Conservation (phyloP, 164 flowering plant genomes). For the Cinnamomum micranthum region DNA sequence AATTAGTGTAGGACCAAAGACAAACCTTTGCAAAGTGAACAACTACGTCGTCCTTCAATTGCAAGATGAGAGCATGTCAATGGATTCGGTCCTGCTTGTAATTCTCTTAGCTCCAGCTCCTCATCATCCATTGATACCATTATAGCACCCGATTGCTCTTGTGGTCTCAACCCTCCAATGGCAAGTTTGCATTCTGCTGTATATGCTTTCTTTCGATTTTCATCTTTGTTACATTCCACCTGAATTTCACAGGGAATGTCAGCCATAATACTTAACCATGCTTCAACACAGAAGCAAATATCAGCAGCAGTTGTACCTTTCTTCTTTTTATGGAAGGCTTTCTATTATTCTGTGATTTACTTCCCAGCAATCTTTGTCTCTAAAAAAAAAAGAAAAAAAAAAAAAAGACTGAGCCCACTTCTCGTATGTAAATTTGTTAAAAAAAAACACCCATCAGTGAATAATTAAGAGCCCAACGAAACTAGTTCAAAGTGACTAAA, state of each 20-base stretch:
- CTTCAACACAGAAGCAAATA: conserved; percentile 7
- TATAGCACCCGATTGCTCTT: conserved; percentile 29
- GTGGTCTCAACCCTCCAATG: conserved; percentile 30
- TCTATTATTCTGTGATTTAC: conserved; percentile 42
- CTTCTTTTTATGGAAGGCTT: conserved; percentile 37
- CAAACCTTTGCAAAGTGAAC: conserved; percentile 90
- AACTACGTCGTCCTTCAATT: conserved; percentile 42
- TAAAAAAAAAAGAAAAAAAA: conserved; percentile 3
- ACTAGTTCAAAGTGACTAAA: neutral
- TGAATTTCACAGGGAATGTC: conserved; percentile 13
- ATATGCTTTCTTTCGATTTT: conserved; percentile 24
- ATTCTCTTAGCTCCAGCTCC: conserved; percentile 81
- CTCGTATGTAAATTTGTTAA: neutral
- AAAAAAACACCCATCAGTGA: neutral
- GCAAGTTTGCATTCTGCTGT: conserved; percentile 65
- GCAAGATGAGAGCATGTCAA: conserved; percentile 61
- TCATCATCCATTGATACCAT: conserved; percentile 72
- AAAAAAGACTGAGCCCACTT: neutral
- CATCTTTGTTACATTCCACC: conserved; percentile 31
- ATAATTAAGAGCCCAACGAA: neutral
- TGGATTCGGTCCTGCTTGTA: conserved; percentile 63
- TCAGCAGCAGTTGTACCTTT: conserved; percentile 38
- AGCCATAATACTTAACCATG: neutral
- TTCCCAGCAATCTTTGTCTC: conserved; percentile 41
- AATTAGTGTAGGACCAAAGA: neutral